Conservation (phyloP, 2,329 filamentous ascomycete species). For the Chaetomiaceae sp. region DNA sequence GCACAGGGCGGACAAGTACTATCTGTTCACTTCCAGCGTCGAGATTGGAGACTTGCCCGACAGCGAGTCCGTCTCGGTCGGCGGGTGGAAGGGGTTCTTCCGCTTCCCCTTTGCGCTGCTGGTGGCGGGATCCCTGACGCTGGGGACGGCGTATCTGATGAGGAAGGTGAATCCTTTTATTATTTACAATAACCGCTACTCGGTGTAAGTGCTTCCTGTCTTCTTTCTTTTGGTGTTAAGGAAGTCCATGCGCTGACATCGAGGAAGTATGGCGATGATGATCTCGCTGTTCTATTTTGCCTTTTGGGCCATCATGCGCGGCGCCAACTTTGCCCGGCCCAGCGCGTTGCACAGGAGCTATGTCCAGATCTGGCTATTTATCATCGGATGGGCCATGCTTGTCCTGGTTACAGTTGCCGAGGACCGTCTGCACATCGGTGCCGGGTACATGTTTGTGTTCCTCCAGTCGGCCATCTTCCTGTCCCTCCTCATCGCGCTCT, state of each 20-base stretch:
- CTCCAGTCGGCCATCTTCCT: constrained; percentile 72
- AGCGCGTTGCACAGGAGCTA: constrained; percentile 83
- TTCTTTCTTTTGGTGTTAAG: background rate
- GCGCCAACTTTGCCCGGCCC: constrained; percentile 73
- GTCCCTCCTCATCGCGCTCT: constrained; percentile 67
- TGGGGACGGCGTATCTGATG: constrained; percentile 70
- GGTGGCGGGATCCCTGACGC: constrained; percentile 61
- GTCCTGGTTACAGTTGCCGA: constrained; percentile 71
- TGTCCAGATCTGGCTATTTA: constrained; percentile 77
- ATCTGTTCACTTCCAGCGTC: constrained; percentile 67
- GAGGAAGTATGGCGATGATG: constrained; percentile 70
- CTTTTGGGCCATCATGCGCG: constrained; percentile 77
- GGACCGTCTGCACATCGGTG: constrained; percentile 65
- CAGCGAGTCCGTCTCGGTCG: constrained; percentile 57
- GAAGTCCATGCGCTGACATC: constrained; percentile 13
- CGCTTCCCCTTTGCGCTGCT: constrained; percentile 73
- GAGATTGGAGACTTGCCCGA: constrained; percentile 55
- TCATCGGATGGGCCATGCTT: constrained; percentile 66
- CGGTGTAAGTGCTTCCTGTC: constrained; percentile 48
- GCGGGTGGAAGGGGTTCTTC: constrained; percentile 77
- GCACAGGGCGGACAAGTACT: constrained; percentile 72
- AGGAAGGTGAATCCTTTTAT: constrained; percentile 84
- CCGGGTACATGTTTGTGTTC: constrained; percentile 77
- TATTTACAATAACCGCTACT: constrained; percentile 82
- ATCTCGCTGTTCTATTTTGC: constrained; percentile 72